Conservation (phyloP, 1,284 basidiomycete genomes). For the Ustilago crameri region DNA sequence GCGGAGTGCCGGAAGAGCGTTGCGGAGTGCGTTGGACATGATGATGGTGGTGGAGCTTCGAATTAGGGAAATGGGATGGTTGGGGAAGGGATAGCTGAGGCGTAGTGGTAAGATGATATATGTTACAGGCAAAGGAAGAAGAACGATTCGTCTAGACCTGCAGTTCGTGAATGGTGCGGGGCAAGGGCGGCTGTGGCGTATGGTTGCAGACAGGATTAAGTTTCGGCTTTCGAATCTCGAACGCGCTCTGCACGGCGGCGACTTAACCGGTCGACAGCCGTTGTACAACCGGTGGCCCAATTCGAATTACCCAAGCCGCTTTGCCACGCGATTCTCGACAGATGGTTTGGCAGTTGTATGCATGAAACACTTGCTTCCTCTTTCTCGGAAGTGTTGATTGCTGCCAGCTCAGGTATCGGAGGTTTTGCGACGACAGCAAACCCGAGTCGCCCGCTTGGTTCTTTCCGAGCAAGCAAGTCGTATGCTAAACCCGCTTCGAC, state of each 20-base stretch:
- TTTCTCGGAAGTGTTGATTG: no score
- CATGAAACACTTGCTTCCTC: no score
- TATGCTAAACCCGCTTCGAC: no score
- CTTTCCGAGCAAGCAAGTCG: constrained; percentile 10
- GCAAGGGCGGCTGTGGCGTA: constrained; percentile 1
- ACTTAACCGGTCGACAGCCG: constrained; percentile 12
- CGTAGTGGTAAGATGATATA: constrained; percentile 8
- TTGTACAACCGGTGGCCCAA: constrained; percentile 4
- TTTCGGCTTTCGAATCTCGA: constrained; percentile 2
- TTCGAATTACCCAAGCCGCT: constrained; percentile 4
- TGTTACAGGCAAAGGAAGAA: constrained; percentile 1
- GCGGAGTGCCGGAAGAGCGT: constrained; percentile 30
- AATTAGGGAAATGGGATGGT: neutral
- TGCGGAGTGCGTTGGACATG: constrained; percentile 47
- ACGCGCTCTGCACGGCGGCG: neutral
- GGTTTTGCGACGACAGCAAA: neutral
- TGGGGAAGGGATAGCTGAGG: neutral
- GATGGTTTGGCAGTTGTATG: no score
- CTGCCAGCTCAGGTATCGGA: no score
- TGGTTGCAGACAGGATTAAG: neutral
- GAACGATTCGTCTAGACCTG: neutral
- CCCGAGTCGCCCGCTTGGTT: neutral
- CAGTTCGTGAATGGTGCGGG: neutral
- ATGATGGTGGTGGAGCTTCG: constrained; percentile 8
- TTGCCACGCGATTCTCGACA: no score